These are phyloP conservation scores for Micractinium conductrix DNA, from an alignment of 139 green algal species.

Conservation along the genomic window DNA sequence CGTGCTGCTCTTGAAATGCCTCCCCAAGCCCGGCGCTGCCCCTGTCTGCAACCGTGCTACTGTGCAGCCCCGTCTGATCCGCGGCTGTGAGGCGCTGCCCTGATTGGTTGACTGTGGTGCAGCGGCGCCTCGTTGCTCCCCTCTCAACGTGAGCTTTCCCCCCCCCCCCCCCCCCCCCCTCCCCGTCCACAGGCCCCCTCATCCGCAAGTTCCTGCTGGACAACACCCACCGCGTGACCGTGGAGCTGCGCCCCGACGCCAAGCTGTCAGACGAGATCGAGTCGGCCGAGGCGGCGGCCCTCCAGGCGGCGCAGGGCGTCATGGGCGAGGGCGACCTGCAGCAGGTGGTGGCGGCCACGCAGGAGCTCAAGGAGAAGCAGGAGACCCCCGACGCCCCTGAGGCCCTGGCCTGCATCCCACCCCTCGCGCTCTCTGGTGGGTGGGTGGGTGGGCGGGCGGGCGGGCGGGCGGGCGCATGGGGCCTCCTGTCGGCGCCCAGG, in stretches of 20 bases:
- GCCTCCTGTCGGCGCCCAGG: no score
- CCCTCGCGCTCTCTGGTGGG: conserved; percentile 60
- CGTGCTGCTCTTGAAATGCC: no score
- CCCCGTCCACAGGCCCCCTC: conserved; percentile 67
- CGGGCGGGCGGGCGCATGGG: neutral
- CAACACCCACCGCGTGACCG: conserved; percentile 90
- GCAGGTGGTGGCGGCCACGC: conserved; percentile 16
- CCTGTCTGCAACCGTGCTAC: no score
- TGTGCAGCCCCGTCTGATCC: no score
- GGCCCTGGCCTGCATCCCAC: conserved; percentile 87
- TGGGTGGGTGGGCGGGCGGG: neutral
- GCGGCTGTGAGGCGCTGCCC: no score
- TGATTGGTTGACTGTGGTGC: no score
- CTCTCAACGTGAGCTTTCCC: neutral
- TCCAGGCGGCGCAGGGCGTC: conserved; percentile 39
- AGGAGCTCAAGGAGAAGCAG: conserved; percentile 90
- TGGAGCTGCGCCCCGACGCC: conserved; percentile 84
- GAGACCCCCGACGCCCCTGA: conserved; percentile 95
- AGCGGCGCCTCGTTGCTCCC: no score
- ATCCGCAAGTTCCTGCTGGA: conserved; percentile 91
- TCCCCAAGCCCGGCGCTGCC: no score
- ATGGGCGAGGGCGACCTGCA: conserved; percentile 72
- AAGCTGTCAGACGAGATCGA: conserved; percentile 72
- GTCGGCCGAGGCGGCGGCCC: conserved; percentile 69
- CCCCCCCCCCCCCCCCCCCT: neutral